phyloP scores from a whole-genome alignment of 75 land plant species.

The Sequoia sempervirens region DNA sequence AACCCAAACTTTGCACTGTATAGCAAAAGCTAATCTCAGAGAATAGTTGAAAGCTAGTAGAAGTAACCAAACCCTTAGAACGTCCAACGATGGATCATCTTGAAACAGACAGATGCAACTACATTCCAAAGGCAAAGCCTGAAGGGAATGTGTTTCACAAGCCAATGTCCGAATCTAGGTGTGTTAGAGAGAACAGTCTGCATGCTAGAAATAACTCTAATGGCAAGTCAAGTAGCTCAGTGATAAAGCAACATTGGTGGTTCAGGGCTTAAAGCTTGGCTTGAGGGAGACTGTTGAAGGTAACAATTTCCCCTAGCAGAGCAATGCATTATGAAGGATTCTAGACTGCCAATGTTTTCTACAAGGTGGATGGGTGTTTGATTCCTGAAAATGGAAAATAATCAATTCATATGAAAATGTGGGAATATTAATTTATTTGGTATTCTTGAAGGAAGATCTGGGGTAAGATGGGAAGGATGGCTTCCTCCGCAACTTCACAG shows the following conservation, averaged over 20 bases:
- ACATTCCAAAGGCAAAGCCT: not conserved
- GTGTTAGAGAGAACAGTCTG: not conserved
- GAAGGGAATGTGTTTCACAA: not conserved
- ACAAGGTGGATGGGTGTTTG: not conserved
- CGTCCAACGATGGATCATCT: not conserved
- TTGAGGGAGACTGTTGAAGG: not conserved
- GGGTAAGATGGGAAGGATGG: constrained; percentile 1
- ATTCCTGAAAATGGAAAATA: not conserved
- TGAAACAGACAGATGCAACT: not conserved
- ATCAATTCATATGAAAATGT: not conserved
- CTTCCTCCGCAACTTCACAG: not conserved
- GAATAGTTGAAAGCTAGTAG: not conserved
- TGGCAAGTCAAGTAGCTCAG: not conserved
- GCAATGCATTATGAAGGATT: not conserved
- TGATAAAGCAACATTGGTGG: not conserved
- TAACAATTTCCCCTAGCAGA: not conserved
- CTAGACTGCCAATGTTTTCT: not conserved
- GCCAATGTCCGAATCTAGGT: not conserved
- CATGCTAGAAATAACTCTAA: not conserved
- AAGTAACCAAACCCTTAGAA: not conserved
- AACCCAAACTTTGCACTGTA: not conserved
- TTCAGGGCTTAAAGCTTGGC: not conserved
- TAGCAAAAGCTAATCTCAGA: not conserved
- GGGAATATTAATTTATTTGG: not conserved
- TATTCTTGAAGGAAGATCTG: not conserved